Evolutionary conservation across 345 rosid species (phyloP).

Genomic region (Punica granatum): DNA sequence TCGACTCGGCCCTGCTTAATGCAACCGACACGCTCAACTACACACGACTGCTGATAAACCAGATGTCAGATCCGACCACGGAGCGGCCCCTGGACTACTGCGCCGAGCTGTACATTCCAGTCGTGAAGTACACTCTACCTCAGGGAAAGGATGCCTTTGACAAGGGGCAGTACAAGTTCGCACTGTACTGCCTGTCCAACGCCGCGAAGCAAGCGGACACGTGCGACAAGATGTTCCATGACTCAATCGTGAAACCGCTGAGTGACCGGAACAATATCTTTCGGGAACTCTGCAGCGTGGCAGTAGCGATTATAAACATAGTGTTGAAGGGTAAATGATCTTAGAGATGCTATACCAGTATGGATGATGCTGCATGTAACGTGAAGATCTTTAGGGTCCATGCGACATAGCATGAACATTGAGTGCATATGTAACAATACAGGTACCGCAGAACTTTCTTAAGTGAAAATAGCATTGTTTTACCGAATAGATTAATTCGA

Average conservation of each 20-base stretch:
- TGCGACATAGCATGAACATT: neutral
- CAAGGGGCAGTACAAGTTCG: slow-evolving; percentile 48
- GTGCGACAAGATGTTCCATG: slow-evolving; percentile 56
- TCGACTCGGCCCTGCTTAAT: slow-evolving; percentile 39
- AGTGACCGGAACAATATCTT: slow-evolving; percentile 43
- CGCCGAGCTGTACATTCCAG: slow-evolving; percentile 79
- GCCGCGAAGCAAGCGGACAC: slow-evolving; percentile 48
- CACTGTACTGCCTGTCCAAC: slow-evolving; percentile 50
- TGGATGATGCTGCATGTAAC: too few species aligned
- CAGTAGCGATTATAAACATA: slow-evolving; percentile 50
- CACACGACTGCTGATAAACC: slow-evolving; percentile 37
- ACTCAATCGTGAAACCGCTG: slow-evolving; percentile 28
- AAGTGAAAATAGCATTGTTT: too few species aligned
- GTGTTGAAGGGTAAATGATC: slow-evolving; percentile 19
- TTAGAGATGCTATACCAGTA: too few species aligned
- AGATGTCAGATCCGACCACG: slow-evolving; percentile 35
- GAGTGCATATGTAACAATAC: neutral
- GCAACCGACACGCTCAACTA: slow-evolving; percentile 47
- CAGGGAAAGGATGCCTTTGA: slow-evolving; percentile 63
- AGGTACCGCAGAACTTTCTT: too few species aligned
- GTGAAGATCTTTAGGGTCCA: too few species aligned
- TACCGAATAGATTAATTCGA: too few species aligned
- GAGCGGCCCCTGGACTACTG: slow-evolving; percentile 70
- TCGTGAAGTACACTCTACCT: slow-evolving; percentile 73
- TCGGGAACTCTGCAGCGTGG: slow-evolving; percentile 51